Evolutionary conservation across 495 filamentous ascomycete species (phyloP), one percentile per base, ranked within the genome.

Genomic region (Aspergillus ostianus): DNA sequence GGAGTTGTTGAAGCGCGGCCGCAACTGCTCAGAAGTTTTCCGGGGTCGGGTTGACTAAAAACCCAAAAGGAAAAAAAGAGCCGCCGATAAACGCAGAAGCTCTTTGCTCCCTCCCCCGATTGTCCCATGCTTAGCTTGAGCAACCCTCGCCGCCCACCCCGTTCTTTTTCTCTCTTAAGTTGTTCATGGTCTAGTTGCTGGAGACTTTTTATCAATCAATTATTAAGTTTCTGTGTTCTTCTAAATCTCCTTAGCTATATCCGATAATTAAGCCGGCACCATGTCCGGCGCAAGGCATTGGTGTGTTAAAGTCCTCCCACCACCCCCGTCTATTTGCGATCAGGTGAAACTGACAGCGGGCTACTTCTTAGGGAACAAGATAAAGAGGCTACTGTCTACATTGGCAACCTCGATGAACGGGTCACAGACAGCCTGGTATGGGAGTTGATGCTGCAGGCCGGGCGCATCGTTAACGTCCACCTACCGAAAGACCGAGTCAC

Each of bases 351-450:
- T 57, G 18, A 57, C 47, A 17, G 10, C 36, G 2, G 36, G 36
- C 10, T 19, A 6, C 17, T 15, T 21, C 26, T 58, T 64, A 97
- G 93, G 93, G 93, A 98, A 72, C 94, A 99, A 78, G 92, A 98
- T 73, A 98, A 98, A 72, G 94, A 98, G 76, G 93, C 93, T 51
- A 99, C 94, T 18, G 90, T 97, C 71, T 99, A 99, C 75, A 87
- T 98, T 62, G 94, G 94, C 71, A 98, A 98, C 73, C 89, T 99
- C 67, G 94, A 99, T 75, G 94, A 99, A 77, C 89, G 95, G 68
- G 90, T 91, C 55, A 87, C 90, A 55, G 91, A 97, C 74, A 88
- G 87, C 64, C 79, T 97, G 52, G 86, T 99, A 66, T 96, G 91
- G 87, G 94, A 98, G 81, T 83, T 99, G 65, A 97, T 98, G 93